Evolutionary conservation across 1,284 basidiomycete genomes (phyloP).

Genomic region (Tilletia setariae): DNA sequence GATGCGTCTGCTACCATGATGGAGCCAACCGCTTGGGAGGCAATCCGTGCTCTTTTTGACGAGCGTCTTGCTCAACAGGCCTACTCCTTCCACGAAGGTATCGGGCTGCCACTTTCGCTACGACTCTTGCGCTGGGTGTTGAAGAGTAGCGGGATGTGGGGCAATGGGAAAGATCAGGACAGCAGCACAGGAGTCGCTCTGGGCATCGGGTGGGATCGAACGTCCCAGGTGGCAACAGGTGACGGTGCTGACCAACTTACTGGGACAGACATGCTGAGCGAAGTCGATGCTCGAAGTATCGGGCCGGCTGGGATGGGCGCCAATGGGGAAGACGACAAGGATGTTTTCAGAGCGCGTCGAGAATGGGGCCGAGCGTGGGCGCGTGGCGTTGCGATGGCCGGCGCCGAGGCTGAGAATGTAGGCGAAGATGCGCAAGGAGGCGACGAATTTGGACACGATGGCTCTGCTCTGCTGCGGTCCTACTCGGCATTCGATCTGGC

Average conservation of each 20-base stretch:
- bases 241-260: not conserved
- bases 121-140: conserved; percentile 8
- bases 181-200: too few relatives aligned
- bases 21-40: conserved; percentile 13
- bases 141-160: not conserved
- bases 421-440: not conserved
- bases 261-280: not conserved
- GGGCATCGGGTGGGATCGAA: conserved; percentile 9
- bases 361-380: conserved; percentile 13
- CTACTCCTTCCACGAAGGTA: conserved; percentile 9
- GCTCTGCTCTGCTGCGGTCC: not conserved
- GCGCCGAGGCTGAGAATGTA: not conserved
- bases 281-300: not conserved
- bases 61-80: conserved; percentile 12
- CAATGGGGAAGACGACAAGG: too few relatives aligned
- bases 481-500: conserved; percentile 1
- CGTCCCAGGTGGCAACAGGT: too few relatives aligned
- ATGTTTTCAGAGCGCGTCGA: not conserved
- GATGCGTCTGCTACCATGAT: conserved; percentile 7
- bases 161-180: not conserved
- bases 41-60: not conserved
- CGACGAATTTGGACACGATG: not conserved
- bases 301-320: not conserved
- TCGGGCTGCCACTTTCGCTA: conserved; percentile 4
- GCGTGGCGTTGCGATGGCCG: not conserved